These are phyloP conservation scores for Aegilops sharonensis DNA, from an alignment of 176 grass and related monocot genomes.

Conservation along the genomic window DNA sequence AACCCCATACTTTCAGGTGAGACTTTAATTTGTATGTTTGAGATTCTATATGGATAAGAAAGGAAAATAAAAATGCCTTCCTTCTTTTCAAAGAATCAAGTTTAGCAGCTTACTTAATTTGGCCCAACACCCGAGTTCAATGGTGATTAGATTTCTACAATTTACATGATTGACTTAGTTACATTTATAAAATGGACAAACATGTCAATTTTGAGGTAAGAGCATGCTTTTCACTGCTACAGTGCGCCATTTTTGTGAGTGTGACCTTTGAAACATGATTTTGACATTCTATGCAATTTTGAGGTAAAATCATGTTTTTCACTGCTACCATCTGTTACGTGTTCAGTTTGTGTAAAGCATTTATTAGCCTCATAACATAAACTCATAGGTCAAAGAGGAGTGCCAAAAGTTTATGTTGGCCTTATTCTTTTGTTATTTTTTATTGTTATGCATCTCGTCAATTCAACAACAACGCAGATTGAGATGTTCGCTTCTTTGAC, in stretches of 20 bases:
- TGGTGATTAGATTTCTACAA: background rate
- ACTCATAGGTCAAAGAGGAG: background rate
- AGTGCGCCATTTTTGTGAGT: background rate
- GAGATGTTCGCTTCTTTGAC: background rate
- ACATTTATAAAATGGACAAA: background rate
- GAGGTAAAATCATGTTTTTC: too few species aligned
- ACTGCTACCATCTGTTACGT: background rate
- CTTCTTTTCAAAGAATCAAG: background rate
- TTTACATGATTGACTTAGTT: background rate
- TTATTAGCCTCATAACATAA: background rate
- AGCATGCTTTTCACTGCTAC: background rate
- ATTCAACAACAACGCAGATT: background rate
- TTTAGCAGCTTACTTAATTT: background rate
- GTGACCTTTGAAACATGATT: background rate
- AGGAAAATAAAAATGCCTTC: background rate
- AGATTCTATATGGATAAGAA: background rate
- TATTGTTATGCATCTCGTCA: background rate
- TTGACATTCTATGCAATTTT: background rate
- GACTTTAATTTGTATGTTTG: background rate
- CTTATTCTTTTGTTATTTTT: background rate
- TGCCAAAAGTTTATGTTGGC: background rate
- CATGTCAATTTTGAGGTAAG: background rate
- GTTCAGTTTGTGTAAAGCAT: background rate
- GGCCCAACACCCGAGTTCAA: background rate
- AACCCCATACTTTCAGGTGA: conserved; percentile 46